These are phyloP conservation scores for Clarireedia monteithiana DNA, from an alignment of 2,329 filamentous ascomycete species.

Conservation along the genomic window DNA sequence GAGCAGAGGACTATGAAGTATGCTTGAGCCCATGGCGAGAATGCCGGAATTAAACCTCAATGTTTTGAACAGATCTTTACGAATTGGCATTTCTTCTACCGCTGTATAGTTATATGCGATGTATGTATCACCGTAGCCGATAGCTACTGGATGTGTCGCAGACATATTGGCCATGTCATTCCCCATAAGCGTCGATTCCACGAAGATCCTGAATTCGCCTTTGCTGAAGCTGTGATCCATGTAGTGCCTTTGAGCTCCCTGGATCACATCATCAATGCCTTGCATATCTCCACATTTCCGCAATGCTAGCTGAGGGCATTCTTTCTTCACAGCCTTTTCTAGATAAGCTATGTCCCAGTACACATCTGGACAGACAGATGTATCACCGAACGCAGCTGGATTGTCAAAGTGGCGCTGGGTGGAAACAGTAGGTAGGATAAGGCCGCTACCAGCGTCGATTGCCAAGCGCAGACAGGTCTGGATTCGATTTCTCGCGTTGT, in stretches of 20 bases:
- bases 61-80: constrained; percentile 18
- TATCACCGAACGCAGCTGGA: neutral
- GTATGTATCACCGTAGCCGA: constrained; percentile 18
- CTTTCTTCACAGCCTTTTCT: neutral
- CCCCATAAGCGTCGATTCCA: neutral
- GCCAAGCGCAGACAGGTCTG: constrained; percentile 21
- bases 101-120: constrained; percentile 19
- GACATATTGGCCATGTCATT: constrained; percentile 9
- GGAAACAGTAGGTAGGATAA: constrained; percentile 17
- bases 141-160: constrained; percentile 8
- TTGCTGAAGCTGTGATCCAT: neutral
- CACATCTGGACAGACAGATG: constrained; percentile 9
- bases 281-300: constrained; percentile 14
- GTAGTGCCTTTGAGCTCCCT: constrained; percentile 4
- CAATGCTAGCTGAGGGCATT: constrained; percentile 16
- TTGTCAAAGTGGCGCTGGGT: constrained; percentile 10
- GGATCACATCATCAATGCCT: constrained; percentile 11
- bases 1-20: constrained; percentile 11
- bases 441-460: constrained; percentile 17
- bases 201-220: constrained; percentile 8
- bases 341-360: constrained; percentile 16
- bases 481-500: constrained; percentile 20
- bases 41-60: constrained; percentile 15
- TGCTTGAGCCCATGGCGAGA: constrained; percentile 10
- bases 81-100: constrained; percentile 13